Conservation (phyloP, 257 asterid genomes). For the Catharanthus roseus region DNA sequence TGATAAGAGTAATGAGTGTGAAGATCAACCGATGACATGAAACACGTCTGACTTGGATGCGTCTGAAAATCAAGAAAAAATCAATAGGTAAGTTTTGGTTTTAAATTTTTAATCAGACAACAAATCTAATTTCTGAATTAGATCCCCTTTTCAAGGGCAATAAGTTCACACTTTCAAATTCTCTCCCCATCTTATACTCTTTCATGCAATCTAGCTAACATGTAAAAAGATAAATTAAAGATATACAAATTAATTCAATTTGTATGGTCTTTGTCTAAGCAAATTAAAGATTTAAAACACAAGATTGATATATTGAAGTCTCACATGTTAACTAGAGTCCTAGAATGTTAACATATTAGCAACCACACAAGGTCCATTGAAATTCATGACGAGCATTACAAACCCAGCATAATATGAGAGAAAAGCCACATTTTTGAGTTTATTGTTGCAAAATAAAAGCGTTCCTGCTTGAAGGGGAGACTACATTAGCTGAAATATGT, state of each 20-base stretch:
- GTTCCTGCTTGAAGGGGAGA: neutral
- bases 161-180: neutral
- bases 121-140: neutral
- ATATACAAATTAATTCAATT: neutral
- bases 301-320: neutral
- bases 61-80: constrained; percentile 59
- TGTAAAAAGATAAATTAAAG: neutral
- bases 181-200: neutral
- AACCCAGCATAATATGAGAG: neutral
- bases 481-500: constrained; percentile 3
- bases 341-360: neutral
- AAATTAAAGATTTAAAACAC: neutral
- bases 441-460: neutral
- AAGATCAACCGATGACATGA: constrained; percentile 96
- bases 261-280: neutral
- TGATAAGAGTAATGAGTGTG: constrained; percentile 99
- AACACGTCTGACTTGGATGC: constrained; percentile 97
- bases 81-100: neutral
- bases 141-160: neutral
- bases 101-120: neutral
- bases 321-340: neutral
- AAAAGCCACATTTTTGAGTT: constrained; percentile 3
- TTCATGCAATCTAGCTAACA: neutral
- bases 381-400: neutral
- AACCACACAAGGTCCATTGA: neutral